Evolutionary conservation across 352 stramenopile genomes (phyloP).

Genomic region (Phytophthora sojae): DNA sequence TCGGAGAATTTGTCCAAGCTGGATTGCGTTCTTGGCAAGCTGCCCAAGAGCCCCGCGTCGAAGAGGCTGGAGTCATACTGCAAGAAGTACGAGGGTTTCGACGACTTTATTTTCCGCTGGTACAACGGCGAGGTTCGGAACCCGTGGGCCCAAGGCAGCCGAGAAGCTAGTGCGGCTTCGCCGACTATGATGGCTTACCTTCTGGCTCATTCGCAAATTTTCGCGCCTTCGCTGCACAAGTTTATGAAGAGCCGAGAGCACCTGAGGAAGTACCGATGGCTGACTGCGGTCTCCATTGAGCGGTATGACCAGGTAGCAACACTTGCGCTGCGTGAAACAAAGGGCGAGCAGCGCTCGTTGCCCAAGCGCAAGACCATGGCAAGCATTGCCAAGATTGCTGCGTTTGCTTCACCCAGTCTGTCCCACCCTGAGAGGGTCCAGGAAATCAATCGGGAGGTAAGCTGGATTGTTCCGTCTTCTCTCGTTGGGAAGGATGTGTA

Average conservation of each 20-base stretch:
- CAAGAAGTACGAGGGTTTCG: conserved; percentile 60
- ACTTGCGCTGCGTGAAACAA: conserved; percentile 64
- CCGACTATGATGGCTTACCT: conserved; percentile 68
- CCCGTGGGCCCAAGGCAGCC: conserved; percentile 56
- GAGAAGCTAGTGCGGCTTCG: conserved; percentile 13
- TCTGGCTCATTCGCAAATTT: conserved; percentile 67
- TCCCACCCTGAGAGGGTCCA: conserved; percentile 46
- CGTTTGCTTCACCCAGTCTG: conserved; percentile 57
- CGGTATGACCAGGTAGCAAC: conserved; percentile 69
- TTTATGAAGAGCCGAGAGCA: conserved; percentile 72
- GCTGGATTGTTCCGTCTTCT: conserved; percentile 5
- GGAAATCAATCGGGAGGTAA: conserved; percentile 75
- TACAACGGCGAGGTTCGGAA: conserved; percentile 78
- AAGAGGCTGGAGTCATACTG: conserved; percentile 79
- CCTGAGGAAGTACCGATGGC: conserved; percentile 68
- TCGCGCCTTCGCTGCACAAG: conserved; percentile 59
- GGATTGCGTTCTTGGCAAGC: conserved; percentile 76
- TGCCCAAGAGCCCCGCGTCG: conserved; percentile 53
- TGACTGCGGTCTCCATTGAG: conserved; percentile 71
- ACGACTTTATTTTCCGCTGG: conserved; percentile 79
- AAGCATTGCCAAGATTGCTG: conserved; percentile 85
- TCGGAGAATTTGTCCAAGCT: conserved; percentile 62
- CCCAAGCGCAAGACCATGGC: conserved; percentile 76
- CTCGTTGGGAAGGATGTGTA: neutral
- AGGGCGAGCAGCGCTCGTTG: conserved; percentile 59